Evolutionary conservation across 1,284 basidiomycete species (phyloP), one percentile per base, ranked within the genome.

Genomic region (Ceratorhiza oryzae-sativae): DNA sequence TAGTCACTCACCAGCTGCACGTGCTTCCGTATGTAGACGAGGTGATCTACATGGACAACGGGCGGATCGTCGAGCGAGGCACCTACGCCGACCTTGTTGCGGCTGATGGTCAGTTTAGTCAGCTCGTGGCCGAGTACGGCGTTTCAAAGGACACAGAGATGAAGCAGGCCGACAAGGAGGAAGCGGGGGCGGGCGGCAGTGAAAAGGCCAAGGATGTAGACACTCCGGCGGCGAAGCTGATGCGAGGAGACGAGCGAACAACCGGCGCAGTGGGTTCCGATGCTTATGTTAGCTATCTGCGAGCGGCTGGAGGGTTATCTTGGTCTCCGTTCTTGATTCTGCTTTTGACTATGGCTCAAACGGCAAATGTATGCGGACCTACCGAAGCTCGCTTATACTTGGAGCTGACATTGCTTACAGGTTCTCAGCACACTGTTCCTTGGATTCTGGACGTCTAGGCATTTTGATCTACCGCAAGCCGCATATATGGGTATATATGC

Each of bases 1-100:
- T 96, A 60, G 91, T 93, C 53, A 94, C 92, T 0, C 92, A 94
- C 76, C 92, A 90, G 0, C 83, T 94, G 6, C 91, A 94, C 78
- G 91, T 94, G 81, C 84, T 94, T 23, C 89, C 90, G 0, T 84
- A 90, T 74, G 92, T 71, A 10, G 90, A 92, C 77, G 90, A 89
- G 77, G 88, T 92, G 74, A 89, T 87, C 76, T 86, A 87, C 32
- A 79, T 92, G 55, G 84, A 86, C 15, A 87, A 93, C 58, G 94
- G 94, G 2, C 83, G 81, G 27, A 87, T 97, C 72, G 85, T 84
- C 18, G 94, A 96, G 80, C 84, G 85, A 27, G 94, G 92, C 0
- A 90, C 90, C 0, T 94, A 91, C 75, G 79, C 82, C 84, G 83
- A 85, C 27, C 82, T 92, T 10, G 85, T 88, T 79, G 76, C 77